These are phyloP conservation scores for Arthrinium phaeospermum DNA, from an alignment of 2,329 filamentous ascomycete genomes.

Conservation along the genomic window DNA sequence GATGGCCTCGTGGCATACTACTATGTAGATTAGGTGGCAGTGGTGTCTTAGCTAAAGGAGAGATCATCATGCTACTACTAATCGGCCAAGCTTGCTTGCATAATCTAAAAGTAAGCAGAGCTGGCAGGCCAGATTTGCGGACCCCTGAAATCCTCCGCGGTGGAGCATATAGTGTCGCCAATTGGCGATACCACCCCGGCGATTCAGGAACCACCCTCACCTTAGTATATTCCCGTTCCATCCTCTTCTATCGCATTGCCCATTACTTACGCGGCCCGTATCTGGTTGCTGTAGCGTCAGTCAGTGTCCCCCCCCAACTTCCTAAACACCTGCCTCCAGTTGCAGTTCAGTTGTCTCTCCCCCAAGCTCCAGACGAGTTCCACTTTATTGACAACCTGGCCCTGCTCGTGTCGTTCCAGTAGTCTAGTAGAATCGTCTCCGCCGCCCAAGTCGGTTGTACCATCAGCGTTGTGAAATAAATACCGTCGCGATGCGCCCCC, in stretches of 20 bases:
- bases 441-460: not conserved
- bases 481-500: conserved; percentile 19
- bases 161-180: conserved; percentile 3
- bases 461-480: conserved; percentile 7
- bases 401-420: not conserved
- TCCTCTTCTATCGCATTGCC: conserved; percentile 6
- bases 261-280: conserved; percentile 1
- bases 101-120: conserved; percentile 2
- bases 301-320: not conserved
- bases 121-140: not conserved
- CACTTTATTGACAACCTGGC: not conserved
- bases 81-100: conserved; percentile 1
- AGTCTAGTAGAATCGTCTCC: conserved; percentile 2
- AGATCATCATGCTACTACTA: conserved; percentile 2
- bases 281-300: not conserved
- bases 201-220: not conserved
- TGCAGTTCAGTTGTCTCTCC: not conserved
- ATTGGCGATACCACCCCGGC: not conserved
- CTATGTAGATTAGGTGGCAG: not conserved
- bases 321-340: not conserved
- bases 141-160: not conserved
- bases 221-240: conserved; percentile 10
- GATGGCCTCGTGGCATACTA: not conserved
- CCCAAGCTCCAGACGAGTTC: not conserved
- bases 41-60: not conserved